Conservation (phyloP, 176 grass and related monocot species). For the Phoenix roebelenii region DNA sequence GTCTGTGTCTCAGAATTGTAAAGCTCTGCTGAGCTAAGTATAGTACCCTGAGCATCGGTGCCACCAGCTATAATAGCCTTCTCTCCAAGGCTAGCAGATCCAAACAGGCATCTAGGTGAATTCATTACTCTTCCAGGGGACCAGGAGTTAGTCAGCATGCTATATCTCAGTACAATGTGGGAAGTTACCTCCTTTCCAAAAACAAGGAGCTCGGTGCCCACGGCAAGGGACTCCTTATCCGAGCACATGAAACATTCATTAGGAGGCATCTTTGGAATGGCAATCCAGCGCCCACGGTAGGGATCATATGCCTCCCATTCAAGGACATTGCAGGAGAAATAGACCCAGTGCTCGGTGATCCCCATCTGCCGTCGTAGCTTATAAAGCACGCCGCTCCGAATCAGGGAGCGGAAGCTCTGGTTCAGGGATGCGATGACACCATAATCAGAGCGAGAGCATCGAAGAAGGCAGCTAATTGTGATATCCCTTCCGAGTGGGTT, state of each 20-base stretch:
- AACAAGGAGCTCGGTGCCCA: constrained; percentile 14
- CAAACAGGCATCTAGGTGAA: constrained; percentile 18
- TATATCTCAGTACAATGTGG: constrained; percentile 13
- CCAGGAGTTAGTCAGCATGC: constrained; percentile 17
- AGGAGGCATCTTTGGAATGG: constrained; percentile 16
- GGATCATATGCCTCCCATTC: constrained; percentile 18
- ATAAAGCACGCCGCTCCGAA: constrained; percentile 9
- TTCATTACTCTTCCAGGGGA: constrained; percentile 18
- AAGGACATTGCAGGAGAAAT: constrained; percentile 18
- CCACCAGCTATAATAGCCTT: constrained; percentile 14
- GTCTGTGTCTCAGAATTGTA: constrained; percentile 11
- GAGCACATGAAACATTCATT: constrained; percentile 19
- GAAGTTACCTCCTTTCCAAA: constrained; percentile 16
- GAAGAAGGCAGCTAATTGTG: constrained; percentile 12
- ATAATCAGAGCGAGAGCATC: constrained; percentile 10
- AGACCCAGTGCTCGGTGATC: constrained; percentile 18
- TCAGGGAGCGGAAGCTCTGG: constrained; percentile 6
- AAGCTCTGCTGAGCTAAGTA: constrained; percentile 15
- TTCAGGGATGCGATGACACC: constrained; percentile 1
- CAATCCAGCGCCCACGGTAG: constrained; percentile 12
- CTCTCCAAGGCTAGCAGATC: constrained; percentile 17
- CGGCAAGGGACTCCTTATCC: constrained; percentile 16
- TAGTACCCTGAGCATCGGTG: constrained; percentile 1
- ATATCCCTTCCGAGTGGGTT: constrained; percentile 4
- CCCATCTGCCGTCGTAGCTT: constrained; percentile 3